These are phyloP conservation scores for Astrephomene gubernaculifera DNA, from an alignment of 139 green algal genomes.

Conservation along the genomic window DNA sequence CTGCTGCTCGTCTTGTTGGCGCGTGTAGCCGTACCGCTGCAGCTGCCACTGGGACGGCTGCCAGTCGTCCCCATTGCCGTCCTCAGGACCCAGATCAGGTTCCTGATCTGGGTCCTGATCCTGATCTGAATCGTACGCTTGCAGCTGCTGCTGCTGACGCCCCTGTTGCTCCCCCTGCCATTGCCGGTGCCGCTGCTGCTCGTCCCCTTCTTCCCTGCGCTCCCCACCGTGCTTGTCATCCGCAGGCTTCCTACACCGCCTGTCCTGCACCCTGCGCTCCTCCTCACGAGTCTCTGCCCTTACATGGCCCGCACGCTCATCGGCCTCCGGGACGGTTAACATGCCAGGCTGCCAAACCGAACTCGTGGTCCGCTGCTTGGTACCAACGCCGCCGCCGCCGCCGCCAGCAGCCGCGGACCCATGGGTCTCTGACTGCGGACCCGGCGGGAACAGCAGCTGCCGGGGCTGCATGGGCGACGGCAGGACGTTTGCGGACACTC, in stretches of 20 bases:
- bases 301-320: too few relatives aligned
- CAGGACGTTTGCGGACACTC: neutral
- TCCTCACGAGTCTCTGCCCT: too few relatives aligned
- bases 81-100: neutral
- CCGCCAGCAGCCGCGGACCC: neutral
- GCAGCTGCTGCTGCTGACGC: neutral
- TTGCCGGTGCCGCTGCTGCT: neutral
- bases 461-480: constrained; percentile 11
- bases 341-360: neutral
- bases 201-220: too few relatives aligned
- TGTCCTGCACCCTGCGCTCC: too few relatives aligned
- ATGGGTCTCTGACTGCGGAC: neutral
- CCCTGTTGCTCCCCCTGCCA: neutral
- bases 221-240: too few relatives aligned
- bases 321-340: too few relatives aligned
- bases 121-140: neutral
- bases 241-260: too few relatives aligned
- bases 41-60: neutral
- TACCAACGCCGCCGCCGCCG: neutral
- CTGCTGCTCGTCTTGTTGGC: constrained; percentile 8
- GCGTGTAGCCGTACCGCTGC: neutral
- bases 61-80: constrained; percentile 5
- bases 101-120: neutral
- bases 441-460: neutral
- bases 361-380: neutral